Conservation (phyloP, 2,329 filamentous ascomycete species). For the Neofusicoccum sp. region DNA sequence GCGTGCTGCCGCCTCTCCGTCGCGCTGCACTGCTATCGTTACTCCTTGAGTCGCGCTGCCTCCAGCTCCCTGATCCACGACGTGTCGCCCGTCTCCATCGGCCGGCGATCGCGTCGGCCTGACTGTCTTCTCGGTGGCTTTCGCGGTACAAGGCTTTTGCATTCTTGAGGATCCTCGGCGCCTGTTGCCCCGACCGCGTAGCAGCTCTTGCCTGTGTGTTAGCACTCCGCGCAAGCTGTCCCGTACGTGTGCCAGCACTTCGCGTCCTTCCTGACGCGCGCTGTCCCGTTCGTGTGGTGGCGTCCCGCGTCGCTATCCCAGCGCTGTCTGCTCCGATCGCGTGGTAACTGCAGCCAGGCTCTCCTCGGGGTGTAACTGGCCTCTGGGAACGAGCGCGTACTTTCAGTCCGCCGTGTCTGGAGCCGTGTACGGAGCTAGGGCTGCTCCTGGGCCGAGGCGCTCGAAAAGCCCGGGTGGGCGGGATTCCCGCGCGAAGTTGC, state of each 20-base stretch:
- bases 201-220: not conserved
- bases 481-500: not conserved
- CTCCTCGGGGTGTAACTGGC: not conserved
- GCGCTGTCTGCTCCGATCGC: not conserved
- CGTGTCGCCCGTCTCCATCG: too few relatives aligned
- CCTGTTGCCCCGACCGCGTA: not conserved
- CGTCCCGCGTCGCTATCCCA: not conserved
- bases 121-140: too few relatives aligned
- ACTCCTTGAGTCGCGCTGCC: too few relatives aligned
- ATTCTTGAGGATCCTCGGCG: slow-evolving; percentile 2
- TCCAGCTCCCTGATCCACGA: too few relatives aligned
- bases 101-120: too few relatives aligned
- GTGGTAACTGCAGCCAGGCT: not conserved
- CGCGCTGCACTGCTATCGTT: too few relatives aligned
- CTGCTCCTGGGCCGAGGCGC: slow-evolving; percentile 1
- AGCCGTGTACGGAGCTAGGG: not conserved
- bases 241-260: not conserved
- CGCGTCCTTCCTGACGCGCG: not conserved
- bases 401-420: not conserved
- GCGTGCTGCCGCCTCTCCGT: too few relatives aligned
- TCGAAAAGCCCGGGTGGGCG: slow-evolving; percentile 12
- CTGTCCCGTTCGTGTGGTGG: not conserved
- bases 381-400: not conserved
- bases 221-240: not conserved
- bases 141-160: not conserved